These are phyloP conservation scores for Fraxinus floribunda DNA, from an alignment of 305 asterid genomes.

Conservation along the genomic window DNA sequence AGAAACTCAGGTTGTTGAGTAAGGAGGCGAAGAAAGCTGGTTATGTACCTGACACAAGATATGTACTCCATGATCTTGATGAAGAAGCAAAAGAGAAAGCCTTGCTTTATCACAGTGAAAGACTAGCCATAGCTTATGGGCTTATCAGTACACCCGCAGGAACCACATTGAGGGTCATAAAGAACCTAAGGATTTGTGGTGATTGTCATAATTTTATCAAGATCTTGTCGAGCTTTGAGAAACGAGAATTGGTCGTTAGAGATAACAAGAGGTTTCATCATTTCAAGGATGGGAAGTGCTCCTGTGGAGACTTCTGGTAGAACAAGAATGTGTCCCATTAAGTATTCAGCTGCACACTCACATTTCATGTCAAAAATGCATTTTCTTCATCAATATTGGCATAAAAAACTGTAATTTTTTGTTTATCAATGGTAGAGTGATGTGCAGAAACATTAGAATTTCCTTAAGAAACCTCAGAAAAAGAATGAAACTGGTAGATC, in stretches of 20 bases:
- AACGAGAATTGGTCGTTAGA: slow-evolving; percentile 52
- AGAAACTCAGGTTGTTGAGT: slow-evolving; percentile 39
- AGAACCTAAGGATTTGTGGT: slow-evolving; percentile 64
- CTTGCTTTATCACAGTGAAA: slow-evolving; percentile 67
- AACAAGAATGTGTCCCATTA: neutral
- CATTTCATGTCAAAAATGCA: neutral
- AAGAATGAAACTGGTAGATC: neutral
- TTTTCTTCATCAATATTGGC: neutral
- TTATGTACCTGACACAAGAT: slow-evolving; percentile 54
- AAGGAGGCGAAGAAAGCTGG: slow-evolving; percentile 44
- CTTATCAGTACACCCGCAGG: slow-evolving; percentile 60
- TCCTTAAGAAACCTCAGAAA: neutral
- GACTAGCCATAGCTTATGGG: slow-evolving; percentile 64
- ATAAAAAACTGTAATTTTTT: neutral
- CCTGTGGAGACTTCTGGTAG: slow-evolving; percentile 75
- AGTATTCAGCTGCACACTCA: neutral
- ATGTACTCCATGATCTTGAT: slow-evolving; percentile 45
- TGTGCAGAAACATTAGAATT: neutral
- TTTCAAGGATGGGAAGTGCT: slow-evolving; percentile 63
- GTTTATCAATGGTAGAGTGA: neutral
- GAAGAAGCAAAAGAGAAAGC: slow-evolving; percentile 54
- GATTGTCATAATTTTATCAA: slow-evolving; percentile 70
- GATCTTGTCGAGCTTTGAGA: slow-evolving; percentile 45
- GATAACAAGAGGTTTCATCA: slow-evolving; percentile 76
- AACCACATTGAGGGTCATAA: slow-evolving; percentile 49